phyloP scores from a whole-genome alignment of 441 rosid species.

The Mallotus japonicus region DNA sequence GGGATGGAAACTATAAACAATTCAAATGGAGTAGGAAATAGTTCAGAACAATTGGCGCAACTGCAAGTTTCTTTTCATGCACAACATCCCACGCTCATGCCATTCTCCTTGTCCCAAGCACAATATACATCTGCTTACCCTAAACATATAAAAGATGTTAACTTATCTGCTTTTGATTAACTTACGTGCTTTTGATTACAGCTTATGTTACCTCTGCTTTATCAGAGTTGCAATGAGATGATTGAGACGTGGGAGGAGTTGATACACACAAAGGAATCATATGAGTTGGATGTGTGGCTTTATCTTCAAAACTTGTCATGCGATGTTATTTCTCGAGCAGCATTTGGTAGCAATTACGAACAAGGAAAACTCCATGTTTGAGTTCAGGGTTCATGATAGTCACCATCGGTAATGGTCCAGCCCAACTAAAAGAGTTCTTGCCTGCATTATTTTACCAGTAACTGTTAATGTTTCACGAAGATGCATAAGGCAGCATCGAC shows the following conservation, averaged over 20 bases:
- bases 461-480: too few species aligned
- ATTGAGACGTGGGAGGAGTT: constrained; percentile 16
- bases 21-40: constrained; percentile 28
- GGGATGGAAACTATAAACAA: constrained; percentile 27
- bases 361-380: too few species aligned
- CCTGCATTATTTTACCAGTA: too few species aligned
- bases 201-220: constrained; percentile 15
- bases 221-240: constrained; percentile 17
- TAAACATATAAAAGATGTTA: too few species aligned
- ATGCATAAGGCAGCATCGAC: too few species aligned
- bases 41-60: constrained; percentile 31
- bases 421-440: too few species aligned
- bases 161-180: too few species aligned
- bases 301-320: constrained; percentile 22
- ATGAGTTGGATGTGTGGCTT: neutral
- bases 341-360: constrained; percentile 27
- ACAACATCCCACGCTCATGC: constrained; percentile 41
- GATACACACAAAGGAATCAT: neutral
- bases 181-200: neutral
- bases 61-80: constrained; percentile 39
- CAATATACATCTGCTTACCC: constrained; percentile 34
- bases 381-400: too few species aligned
- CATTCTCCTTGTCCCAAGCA: constrained; percentile 35
- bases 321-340: constrained; percentile 23
- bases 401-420: too few species aligned